phyloP scores from a whole-genome alignment of 345 rosid species.

The Alliaria petiolata region DNA sequence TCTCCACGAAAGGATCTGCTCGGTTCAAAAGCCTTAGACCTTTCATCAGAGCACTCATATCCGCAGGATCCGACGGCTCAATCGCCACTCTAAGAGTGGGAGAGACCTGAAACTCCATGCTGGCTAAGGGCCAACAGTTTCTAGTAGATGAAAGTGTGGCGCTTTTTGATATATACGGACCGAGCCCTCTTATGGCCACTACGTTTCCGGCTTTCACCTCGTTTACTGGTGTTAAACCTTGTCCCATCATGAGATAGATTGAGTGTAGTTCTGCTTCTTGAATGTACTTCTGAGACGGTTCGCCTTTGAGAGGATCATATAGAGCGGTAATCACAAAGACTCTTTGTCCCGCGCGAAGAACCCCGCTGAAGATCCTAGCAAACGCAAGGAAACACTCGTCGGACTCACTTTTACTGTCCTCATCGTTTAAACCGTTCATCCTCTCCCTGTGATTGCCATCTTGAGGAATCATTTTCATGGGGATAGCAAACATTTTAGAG shows the following conservation, averaged over 20 bases:
- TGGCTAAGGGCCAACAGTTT: slow-evolving; percentile 94
- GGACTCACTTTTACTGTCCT: slow-evolving; percentile 47
- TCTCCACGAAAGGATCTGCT: slow-evolving; percentile 94
- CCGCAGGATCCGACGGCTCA: slow-evolving; percentile 91
- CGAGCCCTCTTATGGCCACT: slow-evolving; percentile 91
- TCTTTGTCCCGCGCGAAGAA: slow-evolving; percentile 56
- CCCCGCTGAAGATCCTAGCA: slow-evolving; percentile 93
- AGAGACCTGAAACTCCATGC: slow-evolving; percentile 89
- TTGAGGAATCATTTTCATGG: slow-evolving; percentile 72
- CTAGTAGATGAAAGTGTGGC: slow-evolving; percentile 88
- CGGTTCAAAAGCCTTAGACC: slow-evolving; percentile 83
- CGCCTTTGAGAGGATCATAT: slow-evolving; percentile 73
- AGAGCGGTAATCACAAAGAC: slow-evolving; percentile 77
- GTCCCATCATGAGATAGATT: slow-evolving; percentile 96
- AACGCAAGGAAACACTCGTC: slow-evolving; percentile 97
- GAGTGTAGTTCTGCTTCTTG: slow-evolving; percentile 88
- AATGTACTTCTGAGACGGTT: slow-evolving; percentile 69
- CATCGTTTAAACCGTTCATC: slow-evolving; percentile 46
- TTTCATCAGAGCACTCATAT: slow-evolving; percentile 72
- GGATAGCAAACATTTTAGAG: slow-evolving; percentile 92
- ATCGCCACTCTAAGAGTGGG: slow-evolving; percentile 91
- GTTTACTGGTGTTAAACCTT: slow-evolving; percentile 72
- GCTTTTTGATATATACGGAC: slow-evolving; percentile 84
- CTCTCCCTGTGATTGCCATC: slow-evolving; percentile 68
- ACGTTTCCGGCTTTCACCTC: slow-evolving; percentile 82